Evolutionary conservation across 73 alveolate genomes (phyloP), one percentile per base, ranked within the genome.

Genomic region (Stentor coeruleus): DNA sequence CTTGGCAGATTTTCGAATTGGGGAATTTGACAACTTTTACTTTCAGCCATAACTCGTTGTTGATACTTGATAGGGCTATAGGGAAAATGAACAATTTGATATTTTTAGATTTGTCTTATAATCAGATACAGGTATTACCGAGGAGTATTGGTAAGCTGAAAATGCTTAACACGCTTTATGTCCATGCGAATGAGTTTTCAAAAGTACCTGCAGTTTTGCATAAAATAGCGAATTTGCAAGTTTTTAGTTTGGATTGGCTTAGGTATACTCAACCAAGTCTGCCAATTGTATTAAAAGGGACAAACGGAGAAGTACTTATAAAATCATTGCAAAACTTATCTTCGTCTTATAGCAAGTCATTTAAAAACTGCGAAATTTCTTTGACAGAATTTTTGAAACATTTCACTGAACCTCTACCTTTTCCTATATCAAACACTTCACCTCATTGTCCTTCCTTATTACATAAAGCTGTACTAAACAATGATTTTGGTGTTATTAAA

Each of bases 401-500:
- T 39, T 40, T 74, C 74, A 73, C 77, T 42, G 87, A 31, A 76
- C 33, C 20, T 38, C 3, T 11, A 14, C 38, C 15, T 84, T 84
- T 72, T 41, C 66, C 66, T 6, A 49, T 49, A 11, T 49, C 66
- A 40, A 38, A 39, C 26, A 40, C 76, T 26, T 60, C 91, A 36
- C n/a, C n/a, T n/a, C n/a, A n/a, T n/a, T n/a, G n/a, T n/a, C n/a
- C n/a, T n/a, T n/a, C n/a, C n/a, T 35, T 82, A 3, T 59, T 86
- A 3, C 93, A 86, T 75, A 86, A 83, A 38, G 93, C 93, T 15
- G 55, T 85, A n/a, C 15, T 39, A 2, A 39, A 74, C 3, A 88
- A 88, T 15, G 93, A 86, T n/a, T 38, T 49, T 38, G 93, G 93
- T 42, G 93, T 86, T 3, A 40, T 86, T 42, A 49, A 73, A 75